Percentiles rank a stretch among this genome's conserved stretches.
Conservation (phyloP, 1,284 basidiomycete species). For the Ceratobasidium sp. region DNA sequence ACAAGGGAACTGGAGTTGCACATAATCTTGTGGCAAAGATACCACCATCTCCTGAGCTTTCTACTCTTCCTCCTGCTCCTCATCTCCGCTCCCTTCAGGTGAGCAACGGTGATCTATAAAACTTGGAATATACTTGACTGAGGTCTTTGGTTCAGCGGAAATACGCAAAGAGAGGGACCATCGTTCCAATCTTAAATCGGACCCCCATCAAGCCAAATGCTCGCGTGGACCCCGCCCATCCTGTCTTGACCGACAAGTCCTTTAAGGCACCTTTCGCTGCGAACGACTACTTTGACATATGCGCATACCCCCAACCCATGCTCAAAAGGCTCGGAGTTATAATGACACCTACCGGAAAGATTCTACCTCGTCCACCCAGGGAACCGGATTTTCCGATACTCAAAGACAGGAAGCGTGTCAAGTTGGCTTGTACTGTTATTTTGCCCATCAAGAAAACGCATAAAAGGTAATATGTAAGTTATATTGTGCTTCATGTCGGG, state of each 20-base stretch:
- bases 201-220: constrained; percentile 5
- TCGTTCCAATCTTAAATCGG: constrained; percentile 20
- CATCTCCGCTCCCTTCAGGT: constrained; percentile 32
- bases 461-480: constrained; percentile 6
- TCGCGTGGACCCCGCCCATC: constrained; percentile 19
- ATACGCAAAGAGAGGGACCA: constrained; percentile 26
- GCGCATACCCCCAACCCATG: constrained; percentile 25
- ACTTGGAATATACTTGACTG: too few relatives aligned
- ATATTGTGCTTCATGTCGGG: background rate
- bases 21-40: too few relatives aligned
- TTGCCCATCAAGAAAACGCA: constrained; percentile 16
- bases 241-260: constrained; percentile 6
- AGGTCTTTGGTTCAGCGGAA: background rate
- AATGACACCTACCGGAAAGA: background rate
- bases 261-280: background rate
- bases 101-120: background rate
- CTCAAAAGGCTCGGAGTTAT: constrained; percentile 23
- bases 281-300: constrained; percentile 16
- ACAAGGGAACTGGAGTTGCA: too few relatives aligned
- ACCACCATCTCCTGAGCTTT: constrained; percentile 16
- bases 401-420: constrained; percentile 9
- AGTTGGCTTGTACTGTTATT: constrained; percentile 19
- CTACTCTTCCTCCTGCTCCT: constrained; percentile 19
- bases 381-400: constrained; percentile 19
- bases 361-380: constrained; percentile 14